phyloP scores from a whole-genome alignment of 2,329 filamentous ascomycete species.

The Colletotrichum phormii region DNA sequence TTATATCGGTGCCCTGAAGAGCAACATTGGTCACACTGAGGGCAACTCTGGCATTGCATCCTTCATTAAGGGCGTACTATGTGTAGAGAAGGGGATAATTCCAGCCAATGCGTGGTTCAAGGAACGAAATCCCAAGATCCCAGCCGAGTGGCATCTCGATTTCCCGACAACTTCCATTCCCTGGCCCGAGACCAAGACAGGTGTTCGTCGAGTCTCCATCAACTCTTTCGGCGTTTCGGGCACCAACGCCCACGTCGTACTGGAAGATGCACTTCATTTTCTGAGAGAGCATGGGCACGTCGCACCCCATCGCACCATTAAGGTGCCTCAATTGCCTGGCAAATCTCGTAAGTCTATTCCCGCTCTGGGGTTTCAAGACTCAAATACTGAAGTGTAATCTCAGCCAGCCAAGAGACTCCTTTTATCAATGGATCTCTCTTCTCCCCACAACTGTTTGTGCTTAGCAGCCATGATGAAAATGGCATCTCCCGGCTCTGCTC shows the following conservation, averaged over 20 bases:
- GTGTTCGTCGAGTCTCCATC: slow-evolving; percentile 61
- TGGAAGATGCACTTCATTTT: background rate
- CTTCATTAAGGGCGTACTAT: slow-evolving; percentile 42
- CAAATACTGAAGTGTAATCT: background rate
- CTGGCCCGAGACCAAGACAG: slow-evolving; percentile 42
- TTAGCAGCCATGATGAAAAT: slow-evolving; percentile 54
- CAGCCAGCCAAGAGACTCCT: background rate
- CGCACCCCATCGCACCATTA: background rate
- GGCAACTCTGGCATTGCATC: slow-evolving; percentile 36
- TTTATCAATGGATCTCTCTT: background rate
- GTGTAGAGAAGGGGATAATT: slow-evolving; percentile 44
- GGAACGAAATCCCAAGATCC: slow-evolving; percentile 44
- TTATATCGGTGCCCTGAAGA: slow-evolving; percentile 24
- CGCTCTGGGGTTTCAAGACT: background rate
- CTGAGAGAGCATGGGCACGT: background rate
- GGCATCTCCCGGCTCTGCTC: slow-evolving; percentile 50
- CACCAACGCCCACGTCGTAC: background rate
- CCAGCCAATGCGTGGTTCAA: slow-evolving; percentile 44
- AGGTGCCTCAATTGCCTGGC: background rate
- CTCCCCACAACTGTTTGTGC: slow-evolving; percentile 52
- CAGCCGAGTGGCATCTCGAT: slow-evolving; percentile 40
- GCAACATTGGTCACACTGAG: slow-evolving; percentile 43
- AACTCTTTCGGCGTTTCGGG: slow-evolving; percentile 46
- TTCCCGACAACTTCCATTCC: slow-evolving; percentile 44
- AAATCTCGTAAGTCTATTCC: background rate